Base-by-base conservation (phyloP, 371 early-diverging fungal genomes). In the Rhizopus stolonifer region DNA sequence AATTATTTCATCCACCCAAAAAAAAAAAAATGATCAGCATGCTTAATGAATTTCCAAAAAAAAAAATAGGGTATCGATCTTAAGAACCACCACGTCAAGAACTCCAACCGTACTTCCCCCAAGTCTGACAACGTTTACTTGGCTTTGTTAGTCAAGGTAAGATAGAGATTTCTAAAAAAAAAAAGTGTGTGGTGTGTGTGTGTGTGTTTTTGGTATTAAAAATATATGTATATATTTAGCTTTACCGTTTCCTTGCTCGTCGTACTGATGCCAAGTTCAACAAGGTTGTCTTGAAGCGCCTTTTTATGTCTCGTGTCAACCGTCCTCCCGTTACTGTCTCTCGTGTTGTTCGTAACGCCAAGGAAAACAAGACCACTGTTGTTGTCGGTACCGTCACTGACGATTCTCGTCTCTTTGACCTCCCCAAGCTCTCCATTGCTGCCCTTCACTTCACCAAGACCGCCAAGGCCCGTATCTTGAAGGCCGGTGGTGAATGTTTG, bases 181-280 rank as follows among this genome's bases (percentile, higher is more conserved):
- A n/a, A n/a, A n/a, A n/a, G n/a, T n/a, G n/a, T n/a, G n/a, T n/a
- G n/a, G n/a, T n/a, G n/a, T n/a, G n/a, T n/a, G n/a, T n/a, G n/a
- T n/a, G n/a, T n/a, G 10, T 29, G 10, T 29, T 7, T 7, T 29
- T 29, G 31, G 10, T 10, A 29, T 7, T 29, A 29, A 4, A 29
- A 7, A 29, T 29, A 7, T 10, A 29, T 29, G 31, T 29, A 10
- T 29, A 29, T 44, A 6, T 31, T 21, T 77, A 95, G 96, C 86
- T 98, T 67, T 98, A 97, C 87, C 87, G 94, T 72, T 97, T 94
- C 90, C 87, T 98, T 57, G 95, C 96, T 58, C 95, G 99, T 83
- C 92, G 98, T 75, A 99, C 99, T 67, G 87, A 92, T 80, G 84
- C 96, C 78, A 77, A 84, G 78, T 99, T 99, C 88, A 99, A 99